Conservation (phyloP, 2,329 filamentous ascomycete genomes). For the Pseudonectria buxi region DNA sequence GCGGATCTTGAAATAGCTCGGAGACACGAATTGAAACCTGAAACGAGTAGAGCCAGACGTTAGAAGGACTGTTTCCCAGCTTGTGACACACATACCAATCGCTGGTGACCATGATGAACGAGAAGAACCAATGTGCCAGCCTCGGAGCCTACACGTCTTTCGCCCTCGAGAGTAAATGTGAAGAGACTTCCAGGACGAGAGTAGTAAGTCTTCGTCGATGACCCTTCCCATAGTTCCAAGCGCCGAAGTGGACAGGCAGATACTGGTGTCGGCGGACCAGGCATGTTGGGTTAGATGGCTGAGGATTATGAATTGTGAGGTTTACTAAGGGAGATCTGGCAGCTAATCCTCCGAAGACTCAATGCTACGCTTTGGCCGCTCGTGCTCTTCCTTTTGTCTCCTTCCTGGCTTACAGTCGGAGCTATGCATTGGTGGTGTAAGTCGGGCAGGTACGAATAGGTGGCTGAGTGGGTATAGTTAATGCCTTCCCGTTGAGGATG, state of each 20-base stretch:
- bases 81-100: slow-evolving; percentile 17
- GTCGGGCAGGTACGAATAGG: no score
- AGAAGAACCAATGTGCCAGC: slow-evolving; percentile 19
- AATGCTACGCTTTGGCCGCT: background rate
- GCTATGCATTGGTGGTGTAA: no score
- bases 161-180: slow-evolving; percentile 23
- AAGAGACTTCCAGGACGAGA: slow-evolving; percentile 13
- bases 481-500: slow-evolving; percentile 4
- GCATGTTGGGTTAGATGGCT: slow-evolving; percentile 12
- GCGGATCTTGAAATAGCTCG: slow-evolving; percentile 15
- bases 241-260: slow-evolving; percentile 23
- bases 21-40: slow-evolving; percentile 26
- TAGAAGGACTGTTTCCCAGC: background rate
- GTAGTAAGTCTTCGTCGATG: slow-evolving; percentile 15
- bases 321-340: background rate
- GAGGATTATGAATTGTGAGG: background rate
- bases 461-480: no score
- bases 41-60: background rate
- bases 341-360: background rate
- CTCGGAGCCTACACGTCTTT: slow-evolving; percentile 9
- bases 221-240: slow-evolving; percentile 23
- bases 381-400: slow-evolving; percentile 1
- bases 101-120: slow-evolving; percentile 15
- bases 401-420: no score
- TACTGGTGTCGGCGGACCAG: slow-evolving; percentile 23